These are phyloP conservation scores for Chlorella sp. DNA, from an alignment of 139 green algal genomes.

Conservation along the genomic window DNA sequence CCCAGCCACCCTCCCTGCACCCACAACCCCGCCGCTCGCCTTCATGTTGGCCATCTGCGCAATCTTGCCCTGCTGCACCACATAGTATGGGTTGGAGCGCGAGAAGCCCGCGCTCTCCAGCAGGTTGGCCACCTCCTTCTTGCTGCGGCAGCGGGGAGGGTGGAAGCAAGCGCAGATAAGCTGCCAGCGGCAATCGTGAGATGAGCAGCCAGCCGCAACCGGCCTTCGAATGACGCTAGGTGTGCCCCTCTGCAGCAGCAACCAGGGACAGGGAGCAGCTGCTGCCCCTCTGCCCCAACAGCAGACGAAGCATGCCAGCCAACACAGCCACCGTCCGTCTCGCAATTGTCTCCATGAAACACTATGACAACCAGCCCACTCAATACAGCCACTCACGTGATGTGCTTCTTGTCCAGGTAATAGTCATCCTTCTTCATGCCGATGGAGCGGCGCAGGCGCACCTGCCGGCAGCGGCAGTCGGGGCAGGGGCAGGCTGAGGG, in stretches of 20 bases:
- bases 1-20: no score
- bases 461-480: slow-evolving; percentile 66
- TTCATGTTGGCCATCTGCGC: slow-evolving; percentile 78
- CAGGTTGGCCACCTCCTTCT: slow-evolving; percentile 95
- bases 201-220: no score
- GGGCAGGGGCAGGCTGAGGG: not conserved
- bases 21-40: not conserved
- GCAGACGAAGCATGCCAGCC: no score
- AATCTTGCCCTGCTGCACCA: slow-evolving; percentile 97
- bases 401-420: slow-evolving; percentile 93
- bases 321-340: no score
- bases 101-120: slow-evolving; percentile 98
- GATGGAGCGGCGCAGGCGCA: slow-evolving; percentile 93
- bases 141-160: slow-evolving; percentile 57
- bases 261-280: not conserved
- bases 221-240: no score
- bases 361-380: not conserved
- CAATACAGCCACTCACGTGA: slow-evolving; percentile 66
- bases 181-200: no score
- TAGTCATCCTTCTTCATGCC: slow-evolving; percentile 97
- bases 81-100: slow-evolving; percentile 98
- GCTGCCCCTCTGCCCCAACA: no score
- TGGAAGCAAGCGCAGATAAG: no score
- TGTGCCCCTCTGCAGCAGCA: no score
- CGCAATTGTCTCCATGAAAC: no score